phyloP scores from a whole-genome alignment of 805 yeast genomes.

The Pichia nanzhaoensis region DNA sequence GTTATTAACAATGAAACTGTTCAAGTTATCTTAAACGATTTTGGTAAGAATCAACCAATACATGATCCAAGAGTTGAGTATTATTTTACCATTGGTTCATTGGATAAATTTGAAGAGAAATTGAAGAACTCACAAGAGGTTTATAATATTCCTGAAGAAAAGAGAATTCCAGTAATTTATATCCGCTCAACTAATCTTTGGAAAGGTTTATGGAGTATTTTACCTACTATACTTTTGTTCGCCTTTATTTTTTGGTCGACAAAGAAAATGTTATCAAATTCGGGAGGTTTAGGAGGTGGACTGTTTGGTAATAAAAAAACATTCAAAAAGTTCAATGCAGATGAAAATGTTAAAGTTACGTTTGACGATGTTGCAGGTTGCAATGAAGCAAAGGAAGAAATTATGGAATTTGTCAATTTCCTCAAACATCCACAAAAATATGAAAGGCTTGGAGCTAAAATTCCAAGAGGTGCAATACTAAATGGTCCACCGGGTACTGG shows the following conservation, averaged over 20 bases:
- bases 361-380: constrained; percentile 93
- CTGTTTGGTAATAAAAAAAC: constrained; percentile 66
- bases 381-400: constrained; percentile 90
- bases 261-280: constrained; percentile 45
- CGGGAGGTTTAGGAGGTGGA: constrained; percentile 53
- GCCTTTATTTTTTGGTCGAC: constrained; percentile 73
- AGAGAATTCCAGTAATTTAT: constrained; percentile 73
- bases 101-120: constrained; percentile 79
- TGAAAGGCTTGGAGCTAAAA: constrained; percentile 85
- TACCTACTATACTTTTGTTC: constrained; percentile 74
- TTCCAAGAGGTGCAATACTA: constrained; percentile 90
- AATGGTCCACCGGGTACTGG: constrained; percentile 98
- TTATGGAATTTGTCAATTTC: constrained; percentile 90
- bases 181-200: constrained; percentile 61
- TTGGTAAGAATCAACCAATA: constrained; percentile 30
- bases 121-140: constrained; percentile 66
- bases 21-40: constrained; percentile 53
- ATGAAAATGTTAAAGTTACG: constrained; percentile 71
- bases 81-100: constrained; percentile 80
- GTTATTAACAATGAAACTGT: constrained; percentile 72
- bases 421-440: constrained; percentile 79
- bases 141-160: constrained; percentile 57
- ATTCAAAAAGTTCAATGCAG: constrained; percentile 78
- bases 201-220: constrained; percentile 57
- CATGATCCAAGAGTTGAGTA: constrained; percentile 26